Evolutionary conservation across 2,329 filamentous ascomycete species (phyloP).

Genomic region (Microdochium bolleyi): DNA sequence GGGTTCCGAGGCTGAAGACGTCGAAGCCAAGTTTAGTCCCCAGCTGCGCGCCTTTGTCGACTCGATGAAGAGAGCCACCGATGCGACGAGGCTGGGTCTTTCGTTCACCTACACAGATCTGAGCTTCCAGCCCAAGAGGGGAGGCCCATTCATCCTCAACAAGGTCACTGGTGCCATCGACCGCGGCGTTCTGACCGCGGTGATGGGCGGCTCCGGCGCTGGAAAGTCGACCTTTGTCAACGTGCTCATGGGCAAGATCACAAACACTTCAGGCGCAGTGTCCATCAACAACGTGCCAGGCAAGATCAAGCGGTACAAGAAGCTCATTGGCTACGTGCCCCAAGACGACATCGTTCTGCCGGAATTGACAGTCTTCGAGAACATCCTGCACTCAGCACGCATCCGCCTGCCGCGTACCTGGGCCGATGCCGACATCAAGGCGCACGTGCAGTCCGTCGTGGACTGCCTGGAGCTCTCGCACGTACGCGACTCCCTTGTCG

Average conservation of each 20-base stretch:
- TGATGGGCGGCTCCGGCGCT: constrained; percentile 54
- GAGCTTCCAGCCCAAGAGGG: constrained; percentile 36
- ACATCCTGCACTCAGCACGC: constrained; percentile 50
- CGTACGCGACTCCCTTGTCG: constrained; percentile 42
- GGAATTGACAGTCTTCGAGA: constrained; percentile 53
- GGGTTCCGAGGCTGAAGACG: constrained; percentile 14
- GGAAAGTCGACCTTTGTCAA: constrained; percentile 54
- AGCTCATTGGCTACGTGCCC: constrained; percentile 53
- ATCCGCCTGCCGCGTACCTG: constrained; percentile 44
- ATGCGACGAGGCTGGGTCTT: constrained; percentile 41
- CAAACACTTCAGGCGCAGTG: constrained; percentile 39
- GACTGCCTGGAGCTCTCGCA: constrained; percentile 44
- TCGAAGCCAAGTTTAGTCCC: constrained; percentile 21
- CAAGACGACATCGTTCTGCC: constrained; percentile 54
- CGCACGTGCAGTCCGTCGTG: constrained; percentile 48
- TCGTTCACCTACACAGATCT: constrained; percentile 44
- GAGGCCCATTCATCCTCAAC: constrained; percentile 36
- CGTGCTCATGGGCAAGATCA: constrained; percentile 51
- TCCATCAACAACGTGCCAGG: constrained; percentile 43
- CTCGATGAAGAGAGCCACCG: constrained; percentile 42
- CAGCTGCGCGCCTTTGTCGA: constrained; percentile 41
- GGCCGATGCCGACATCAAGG: constrained; percentile 37
- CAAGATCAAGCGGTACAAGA: constrained; percentile 44
- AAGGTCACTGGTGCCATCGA: constrained; percentile 47
- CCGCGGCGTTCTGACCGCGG: constrained; percentile 43